phyloP scores from a whole-genome alignment of 805 yeast genomes.

The Pichia ethanolica region DNA sequence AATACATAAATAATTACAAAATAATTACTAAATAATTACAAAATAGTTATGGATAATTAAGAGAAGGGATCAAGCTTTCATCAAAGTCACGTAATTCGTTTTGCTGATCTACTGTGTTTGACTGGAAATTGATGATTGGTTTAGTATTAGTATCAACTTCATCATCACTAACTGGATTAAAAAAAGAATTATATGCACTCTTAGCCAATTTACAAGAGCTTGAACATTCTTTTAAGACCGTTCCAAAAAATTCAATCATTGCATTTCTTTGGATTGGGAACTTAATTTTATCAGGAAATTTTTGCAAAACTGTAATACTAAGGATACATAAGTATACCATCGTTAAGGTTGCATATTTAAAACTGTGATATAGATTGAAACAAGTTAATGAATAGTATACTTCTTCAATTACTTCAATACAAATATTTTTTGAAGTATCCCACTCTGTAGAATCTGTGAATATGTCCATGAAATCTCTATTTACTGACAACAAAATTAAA shows the following conservation, averaged over 20 bases:
- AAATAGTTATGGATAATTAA: background rate
- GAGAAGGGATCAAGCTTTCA: conserved; percentile 4
- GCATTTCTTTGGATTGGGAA: background rate
- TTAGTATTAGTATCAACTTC: no score
- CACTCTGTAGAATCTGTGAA: background rate
- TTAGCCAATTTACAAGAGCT: background rate
- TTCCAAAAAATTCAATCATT: conserved; percentile 1
- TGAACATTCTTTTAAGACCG: background rate
- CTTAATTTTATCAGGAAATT: background rate
- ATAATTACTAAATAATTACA: no score
- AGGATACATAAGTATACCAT: conserved; percentile 1
- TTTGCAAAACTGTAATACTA: background rate
- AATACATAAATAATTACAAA: background rate
- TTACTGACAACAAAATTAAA: background rate
- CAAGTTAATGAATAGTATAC: background rate
- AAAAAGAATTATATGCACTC: conserved; percentile 1
- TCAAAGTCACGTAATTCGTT: conserved; percentile 1
- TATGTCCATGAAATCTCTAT: conserved; percentile 20
- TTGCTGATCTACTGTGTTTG: background rate
- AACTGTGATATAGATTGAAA: background rate
- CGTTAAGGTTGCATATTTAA: background rate
- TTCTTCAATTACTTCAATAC: background rate
- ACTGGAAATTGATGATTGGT: background rate
- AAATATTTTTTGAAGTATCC: background rate
- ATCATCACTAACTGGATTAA: background rate